phyloP scores from a whole-genome alignment of 2,329 filamentous ascomycete genomes.

The Penicillium palitans region DNA sequence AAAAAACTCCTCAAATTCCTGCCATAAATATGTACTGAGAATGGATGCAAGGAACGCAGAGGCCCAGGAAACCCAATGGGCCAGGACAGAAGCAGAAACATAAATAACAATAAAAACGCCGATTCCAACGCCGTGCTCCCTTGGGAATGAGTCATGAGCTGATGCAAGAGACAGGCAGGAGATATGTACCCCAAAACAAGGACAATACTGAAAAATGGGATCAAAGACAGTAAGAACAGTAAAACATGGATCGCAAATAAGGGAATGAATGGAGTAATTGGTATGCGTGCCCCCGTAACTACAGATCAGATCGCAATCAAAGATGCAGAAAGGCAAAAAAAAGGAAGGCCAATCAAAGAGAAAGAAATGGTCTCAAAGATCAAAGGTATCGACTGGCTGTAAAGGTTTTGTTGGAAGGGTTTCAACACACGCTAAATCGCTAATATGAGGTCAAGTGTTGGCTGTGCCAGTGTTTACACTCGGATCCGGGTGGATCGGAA shows the following conservation, averaged over 20 bases:
- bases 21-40: constrained; percentile 5
- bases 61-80: constrained; percentile 5
- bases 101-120: constrained; percentile 13
- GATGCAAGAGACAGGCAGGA: constrained; percentile 21
- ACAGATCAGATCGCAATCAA: not conserved
- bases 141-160: constrained; percentile 18
- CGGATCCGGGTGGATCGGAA: constrained; percentile 34
- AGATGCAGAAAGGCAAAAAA: constrained; percentile 6
- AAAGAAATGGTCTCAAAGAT: constrained; percentile 14
- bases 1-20: not conserved
- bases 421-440: constrained; percentile 28
- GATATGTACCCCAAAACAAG: constrained; percentile 7
- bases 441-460: constrained; percentile 10
- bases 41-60: not conserved
- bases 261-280: constrained; percentile 1
- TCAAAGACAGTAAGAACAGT: constrained; percentile 14
- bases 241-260: not conserved
- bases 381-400: constrained; percentile 12
- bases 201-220: not conserved
- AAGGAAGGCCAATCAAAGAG: constrained; percentile 1
- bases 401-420: constrained; percentile 19
- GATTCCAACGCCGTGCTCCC: constrained; percentile 27
- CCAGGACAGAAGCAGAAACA: not conserved
- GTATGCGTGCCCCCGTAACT: not conserved
- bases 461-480: constrained; percentile 11